Evolutionary conservation across 2,329 filamentous ascomycete genomes (phyloP), one percentile per base, ranked within the genome.

Genomic region (Capronia americana): DNA sequence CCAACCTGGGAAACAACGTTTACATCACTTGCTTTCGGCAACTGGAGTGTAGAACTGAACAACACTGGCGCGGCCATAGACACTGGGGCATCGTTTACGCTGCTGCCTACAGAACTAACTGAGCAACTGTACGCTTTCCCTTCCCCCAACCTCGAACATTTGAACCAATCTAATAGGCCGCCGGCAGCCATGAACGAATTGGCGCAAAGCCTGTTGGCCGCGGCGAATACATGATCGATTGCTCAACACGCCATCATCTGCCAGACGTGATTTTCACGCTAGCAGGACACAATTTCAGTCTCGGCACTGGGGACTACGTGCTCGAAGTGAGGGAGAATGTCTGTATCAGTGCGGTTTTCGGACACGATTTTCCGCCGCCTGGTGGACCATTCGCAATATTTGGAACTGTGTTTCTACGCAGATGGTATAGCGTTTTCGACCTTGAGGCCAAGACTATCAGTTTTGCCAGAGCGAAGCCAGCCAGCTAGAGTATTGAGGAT

Each of bases 271-370:
- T 20, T 1, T 51, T 51, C 48, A 24, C 17, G 4, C 48, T 51
- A 3, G 48, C 48, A 12, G 48, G 48, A 14, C 48, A 51, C n/a
- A 24, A 51, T 51, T 51, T 51, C 23, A 51, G n/a, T 24, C 48
- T 51, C n/a, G 23, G n/a, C 3, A 5, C 48, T 2, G 4, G 11
- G 11, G 48, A 51, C 23, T 51, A 51, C 48, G 11, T 51, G n/a
- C 48, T 51, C 48, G n/a, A 51, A 23, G 41, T 20, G 14, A 14
- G 7, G 3, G 48, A 20, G 17, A 20, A 51, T 26, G 11, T 12
- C 48, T 51, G 48, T 24, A 26, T 51, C 48, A 51, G 48, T 26
- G 23, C 23, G 23, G 11, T 51, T 20, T 23, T 51, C 4, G 48
- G 48, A 14, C 11, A 23, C 11, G 48, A 51, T 20, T 51, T 20